Percentiles rank a stretch among this genome's conserved stretches.
Evolutionary conservation across 352 stramenopile species (phyloP).

Genomic region (Phytophthora pluvialis): DNA sequence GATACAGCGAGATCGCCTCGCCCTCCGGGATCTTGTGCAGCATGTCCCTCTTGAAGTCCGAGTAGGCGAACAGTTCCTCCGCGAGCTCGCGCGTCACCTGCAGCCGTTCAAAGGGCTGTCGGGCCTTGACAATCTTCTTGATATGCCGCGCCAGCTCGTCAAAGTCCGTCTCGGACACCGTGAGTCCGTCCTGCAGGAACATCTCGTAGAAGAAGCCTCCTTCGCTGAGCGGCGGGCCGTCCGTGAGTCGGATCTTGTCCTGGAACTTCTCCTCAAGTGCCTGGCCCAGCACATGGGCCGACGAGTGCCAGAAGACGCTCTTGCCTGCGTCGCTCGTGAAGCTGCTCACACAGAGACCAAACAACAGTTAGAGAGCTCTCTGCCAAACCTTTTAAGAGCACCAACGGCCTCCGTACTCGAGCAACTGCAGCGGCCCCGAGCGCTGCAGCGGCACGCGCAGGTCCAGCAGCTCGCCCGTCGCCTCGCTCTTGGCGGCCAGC

Average conservation of each 20-base stretch:
- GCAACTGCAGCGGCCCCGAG: constrained; percentile 56
- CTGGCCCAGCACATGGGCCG: constrained; percentile 98
- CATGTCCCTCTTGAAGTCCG: constrained; percentile 98
- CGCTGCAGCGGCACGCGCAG: constrained; percentile 51
- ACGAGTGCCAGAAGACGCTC: constrained; percentile 98
- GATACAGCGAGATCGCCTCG: constrained; percentile 96
- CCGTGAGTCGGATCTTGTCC: constrained; percentile 94
- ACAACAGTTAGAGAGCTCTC: constrained; percentile 3
- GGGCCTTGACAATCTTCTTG: constrained; percentile 95
- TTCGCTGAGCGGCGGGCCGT: constrained; percentile 94
- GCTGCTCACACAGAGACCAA: constrained; percentile 30
- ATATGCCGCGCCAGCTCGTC: constrained; percentile 87
- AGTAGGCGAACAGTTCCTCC: constrained; percentile 91
- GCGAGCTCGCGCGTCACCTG: constrained; percentile 93
- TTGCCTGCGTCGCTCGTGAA: constrained; percentile 77
- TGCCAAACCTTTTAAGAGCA: background rate
- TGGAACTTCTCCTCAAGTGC: constrained; percentile 97
- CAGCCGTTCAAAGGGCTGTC: constrained; percentile 93
- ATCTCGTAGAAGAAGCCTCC: constrained; percentile 99
- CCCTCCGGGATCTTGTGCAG: constrained; percentile 95
- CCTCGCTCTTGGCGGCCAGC: constrained; percentile 53
- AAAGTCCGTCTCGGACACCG: constrained; percentile 81
- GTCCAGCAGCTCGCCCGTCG: constrained; percentile 55
- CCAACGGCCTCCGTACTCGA: constrained; percentile 56
- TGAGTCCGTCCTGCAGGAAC: constrained; percentile 70